A percentile compares a stretch with the other conserved stretches of the same genome.
These are phyloP conservation scores for Monilinia aucupariae DNA, from an alignment of 2,329 filamentous ascomycete genomes.

Conservation along the genomic window DNA sequence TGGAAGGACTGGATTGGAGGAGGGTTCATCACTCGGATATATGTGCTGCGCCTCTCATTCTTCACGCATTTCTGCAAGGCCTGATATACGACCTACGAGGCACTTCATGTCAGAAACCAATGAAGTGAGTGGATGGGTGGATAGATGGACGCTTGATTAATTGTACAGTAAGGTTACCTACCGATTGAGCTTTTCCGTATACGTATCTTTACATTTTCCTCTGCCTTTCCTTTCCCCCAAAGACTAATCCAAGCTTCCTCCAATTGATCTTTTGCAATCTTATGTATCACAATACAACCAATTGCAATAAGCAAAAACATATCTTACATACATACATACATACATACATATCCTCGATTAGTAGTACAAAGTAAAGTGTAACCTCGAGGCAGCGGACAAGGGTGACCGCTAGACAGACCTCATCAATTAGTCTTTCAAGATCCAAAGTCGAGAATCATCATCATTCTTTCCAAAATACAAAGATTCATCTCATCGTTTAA, in stretches of 20 bases:
- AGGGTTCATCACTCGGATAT: no score
- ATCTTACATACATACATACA: no score
- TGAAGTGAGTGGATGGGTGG: not conserved
- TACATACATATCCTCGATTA: no score
- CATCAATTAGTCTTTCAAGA: not conserved
- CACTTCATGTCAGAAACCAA: not conserved
- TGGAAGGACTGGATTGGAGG: not conserved
- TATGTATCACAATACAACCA: no score
- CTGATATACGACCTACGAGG: not conserved
- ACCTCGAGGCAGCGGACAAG: constrained; percentile 27
- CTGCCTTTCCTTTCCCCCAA: not conserved
- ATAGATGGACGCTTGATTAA: not conserved
- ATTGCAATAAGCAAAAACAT: not conserved
- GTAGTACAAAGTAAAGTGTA: not conserved
- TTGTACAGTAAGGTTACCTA: no score
- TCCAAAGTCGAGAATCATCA: not conserved
- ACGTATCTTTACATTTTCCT: not conserved
- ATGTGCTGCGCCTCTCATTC: constrained; percentile 8
- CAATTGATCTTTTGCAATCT: not conserved
- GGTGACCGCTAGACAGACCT: constrained; percentile 23
- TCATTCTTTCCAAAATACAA: not conserved
- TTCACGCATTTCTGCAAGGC: not conserved
- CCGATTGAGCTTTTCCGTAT: not conserved
- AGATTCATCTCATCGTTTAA: no score
- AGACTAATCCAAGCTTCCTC: no score